A percentile compares a stretch with the other conserved stretches of the same genome.
Conservation (phyloP, 306 rosid genomes). For the Citrullus amarus region DNA sequence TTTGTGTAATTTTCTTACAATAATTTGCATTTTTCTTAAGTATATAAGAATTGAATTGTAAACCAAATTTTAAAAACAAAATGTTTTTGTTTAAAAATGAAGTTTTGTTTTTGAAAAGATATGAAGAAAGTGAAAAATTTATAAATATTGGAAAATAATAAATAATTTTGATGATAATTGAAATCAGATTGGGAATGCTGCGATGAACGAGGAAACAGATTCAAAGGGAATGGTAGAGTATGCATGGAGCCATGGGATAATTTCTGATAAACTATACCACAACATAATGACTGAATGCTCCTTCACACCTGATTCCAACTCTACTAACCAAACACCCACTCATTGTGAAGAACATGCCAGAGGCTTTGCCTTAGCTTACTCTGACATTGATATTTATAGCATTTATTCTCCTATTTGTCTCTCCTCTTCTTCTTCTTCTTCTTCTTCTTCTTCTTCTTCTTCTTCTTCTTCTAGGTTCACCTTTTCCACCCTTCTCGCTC, state of each 20-base stretch:
- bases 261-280: constrained; percentile 28
- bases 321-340: constrained; percentile 12
- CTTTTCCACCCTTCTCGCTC: constrained; percentile 10
- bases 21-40: too few species aligned
- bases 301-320: background rate
- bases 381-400: constrained; percentile 33
- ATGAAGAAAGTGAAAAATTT: too few species aligned
- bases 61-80: too few species aligned
- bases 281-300: constrained; percentile 21
- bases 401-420: constrained; percentile 43
- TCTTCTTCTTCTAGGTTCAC: background rate
- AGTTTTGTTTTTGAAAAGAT: too few species aligned
- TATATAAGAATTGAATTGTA: too few species aligned
- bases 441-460: background rate
- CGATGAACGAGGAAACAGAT: constrained; percentile 32
- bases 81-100: too few species aligned
- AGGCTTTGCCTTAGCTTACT: constrained; percentile 20
- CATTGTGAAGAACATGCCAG: constrained; percentile 6
- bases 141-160: too few species aligned
- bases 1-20: too few species aligned
- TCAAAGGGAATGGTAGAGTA: constrained; percentile 35
- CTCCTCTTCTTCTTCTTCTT: background rate
- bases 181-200: constrained; percentile 49
- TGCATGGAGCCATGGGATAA: constrained; percentile 51
- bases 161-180: too few species aligned